Conservation (phyloP, 2,329 filamentous ascomycete species). For the Neopestalotiopsis sp. region DNA sequence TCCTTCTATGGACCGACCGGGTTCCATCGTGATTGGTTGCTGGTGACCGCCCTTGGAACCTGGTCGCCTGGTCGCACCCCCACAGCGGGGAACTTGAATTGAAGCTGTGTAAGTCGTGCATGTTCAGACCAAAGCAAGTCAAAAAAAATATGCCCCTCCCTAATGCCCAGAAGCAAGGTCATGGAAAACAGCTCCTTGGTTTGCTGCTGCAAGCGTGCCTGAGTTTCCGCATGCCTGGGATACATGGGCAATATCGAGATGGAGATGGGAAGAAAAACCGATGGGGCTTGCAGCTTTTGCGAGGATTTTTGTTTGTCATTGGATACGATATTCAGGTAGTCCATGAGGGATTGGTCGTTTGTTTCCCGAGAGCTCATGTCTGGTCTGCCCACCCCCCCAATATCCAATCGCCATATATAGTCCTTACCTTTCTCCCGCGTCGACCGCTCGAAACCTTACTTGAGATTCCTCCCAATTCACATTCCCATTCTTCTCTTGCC, state of each 20-base stretch:
- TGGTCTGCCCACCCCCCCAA: not conserved
- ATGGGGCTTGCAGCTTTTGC: not conserved
- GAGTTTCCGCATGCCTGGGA: not conserved
- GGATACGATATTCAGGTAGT: not conserved
- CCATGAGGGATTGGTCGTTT: not conserved
- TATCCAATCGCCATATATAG: not conserved
- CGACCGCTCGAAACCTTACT: slow-evolving; percentile 2
- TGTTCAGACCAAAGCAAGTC: not conserved
- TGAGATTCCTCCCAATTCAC: not conserved
- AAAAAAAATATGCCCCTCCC: slow-evolving; percentile 2
- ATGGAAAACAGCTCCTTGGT: not conserved
- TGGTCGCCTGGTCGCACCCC: slow-evolving; percentile 4
- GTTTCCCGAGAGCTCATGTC: not conserved
- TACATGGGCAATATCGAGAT: slow-evolving; percentile 1
- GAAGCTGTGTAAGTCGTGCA: not conserved
- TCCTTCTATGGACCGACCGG: slow-evolving; percentile 1
- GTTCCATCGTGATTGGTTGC: slow-evolving; percentile 21
- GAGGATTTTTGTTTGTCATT: not conserved
- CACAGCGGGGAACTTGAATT: slow-evolving; percentile 25
- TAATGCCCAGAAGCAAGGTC: not conserved
- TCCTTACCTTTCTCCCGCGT: not conserved
- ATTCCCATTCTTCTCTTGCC: not conserved
- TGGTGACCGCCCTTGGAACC: slow-evolving; percentile 27
- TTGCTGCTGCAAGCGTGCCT: slow-evolving; percentile 5
- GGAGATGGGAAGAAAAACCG: not conserved